phyloP scores from a whole-genome alignment of 2,329 filamentous ascomycete species.

The Colletotrichum sansevieriae region DNA sequence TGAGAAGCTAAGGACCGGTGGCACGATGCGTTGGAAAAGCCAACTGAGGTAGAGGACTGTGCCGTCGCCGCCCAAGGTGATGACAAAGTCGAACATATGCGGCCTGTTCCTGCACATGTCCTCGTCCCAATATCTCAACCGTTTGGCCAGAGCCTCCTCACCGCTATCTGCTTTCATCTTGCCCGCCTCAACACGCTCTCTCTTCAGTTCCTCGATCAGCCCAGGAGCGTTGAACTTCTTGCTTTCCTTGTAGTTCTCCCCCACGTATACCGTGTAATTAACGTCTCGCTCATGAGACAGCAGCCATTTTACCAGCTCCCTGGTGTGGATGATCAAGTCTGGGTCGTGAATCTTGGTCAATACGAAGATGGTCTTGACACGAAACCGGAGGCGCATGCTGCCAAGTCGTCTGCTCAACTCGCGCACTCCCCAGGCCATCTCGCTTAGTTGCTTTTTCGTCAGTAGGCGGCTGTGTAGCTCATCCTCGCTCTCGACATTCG shows the following conservation, averaged over 20 bases:
- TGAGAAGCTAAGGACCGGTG: constrained; percentile 91
- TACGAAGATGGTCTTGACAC: constrained; percentile 86
- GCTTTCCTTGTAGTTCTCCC: constrained; percentile 79
- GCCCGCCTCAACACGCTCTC: constrained; percentile 55
- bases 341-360: constrained; percentile 93
- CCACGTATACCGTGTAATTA: constrained; percentile 84
- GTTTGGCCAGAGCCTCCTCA: constrained; percentile 55
- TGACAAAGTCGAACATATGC: constrained; percentile 92
- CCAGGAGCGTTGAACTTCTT: constrained; percentile 80
- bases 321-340: constrained; percentile 80
- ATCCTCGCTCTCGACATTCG: constrained; percentile 47
- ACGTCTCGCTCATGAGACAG: constrained; percentile 76
- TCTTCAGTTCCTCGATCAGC: constrained; percentile 72
- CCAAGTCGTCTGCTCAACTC: constrained; percentile 89
- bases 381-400: constrained; percentile 84
- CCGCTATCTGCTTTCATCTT: constrained; percentile 51
- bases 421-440: constrained; percentile 97
- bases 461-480: constrained; percentile 76
- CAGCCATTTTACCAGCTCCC: constrained; percentile 85
- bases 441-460: constrained; percentile 93
- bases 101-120: constrained; percentile 82
- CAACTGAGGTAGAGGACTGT: constrained; percentile 96
- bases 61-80: constrained; percentile 94
- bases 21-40: constrained; percentile 96
- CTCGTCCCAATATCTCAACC: constrained; percentile 87